These are phyloP conservation scores for Parascedosporium putredinis DNA, from an alignment of 2,329 filamentous ascomycete genomes.

Conservation along the genomic window DNA sequence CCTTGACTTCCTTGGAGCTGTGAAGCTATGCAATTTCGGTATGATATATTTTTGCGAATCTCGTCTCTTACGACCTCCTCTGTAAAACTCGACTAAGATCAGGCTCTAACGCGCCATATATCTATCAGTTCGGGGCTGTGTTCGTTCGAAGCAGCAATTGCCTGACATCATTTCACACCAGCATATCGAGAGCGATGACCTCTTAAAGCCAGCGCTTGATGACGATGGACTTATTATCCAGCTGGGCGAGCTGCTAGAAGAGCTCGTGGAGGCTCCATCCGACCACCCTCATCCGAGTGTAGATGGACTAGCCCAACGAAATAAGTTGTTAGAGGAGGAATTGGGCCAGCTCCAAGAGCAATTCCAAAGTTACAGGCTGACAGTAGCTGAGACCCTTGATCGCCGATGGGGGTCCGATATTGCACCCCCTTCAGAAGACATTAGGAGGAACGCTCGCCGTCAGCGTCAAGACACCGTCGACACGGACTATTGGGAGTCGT, in stretches of 20 bases:
- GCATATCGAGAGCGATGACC: slow-evolving; percentile 67
- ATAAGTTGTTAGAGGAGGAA: slow-evolving; percentile 49
- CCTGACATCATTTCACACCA: slow-evolving; percentile 49
- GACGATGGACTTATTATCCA: slow-evolving; percentile 84
- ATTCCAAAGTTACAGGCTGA: slow-evolving; percentile 54
- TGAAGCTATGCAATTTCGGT: slow-evolving; percentile 67
- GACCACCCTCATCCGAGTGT: slow-evolving; percentile 10
- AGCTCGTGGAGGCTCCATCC: slow-evolving; percentile 27
- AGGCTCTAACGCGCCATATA: too few relatives aligned
- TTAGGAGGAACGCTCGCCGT: slow-evolving; percentile 12
- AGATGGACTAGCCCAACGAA: slow-evolving; percentile 35
- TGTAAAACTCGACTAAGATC: too few relatives aligned
- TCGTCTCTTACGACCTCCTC: too few relatives aligned
- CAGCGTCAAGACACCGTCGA: slow-evolving; percentile 24
- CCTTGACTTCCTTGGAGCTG: slow-evolving; percentile 62
- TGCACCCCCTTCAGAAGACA: slow-evolving; percentile 22
- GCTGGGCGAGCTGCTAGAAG: slow-evolving; percentile 62
- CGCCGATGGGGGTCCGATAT: slow-evolving; percentile 51
- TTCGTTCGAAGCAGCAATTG: slow-evolving; percentile 31
- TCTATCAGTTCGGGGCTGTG: slow-evolving; percentile 33
- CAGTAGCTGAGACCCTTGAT: slow-evolving; percentile 57
- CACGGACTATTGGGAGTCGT: slow-evolving; percentile 51
- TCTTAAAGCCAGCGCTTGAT: slow-evolving; percentile 72
- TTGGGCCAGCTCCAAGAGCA: slow-evolving; percentile 48
- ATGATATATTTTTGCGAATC: slow-evolving; percentile 10